phyloP scores from a whole-genome alignment of 208 protist species.

The Lotmaria passim region DNA sequence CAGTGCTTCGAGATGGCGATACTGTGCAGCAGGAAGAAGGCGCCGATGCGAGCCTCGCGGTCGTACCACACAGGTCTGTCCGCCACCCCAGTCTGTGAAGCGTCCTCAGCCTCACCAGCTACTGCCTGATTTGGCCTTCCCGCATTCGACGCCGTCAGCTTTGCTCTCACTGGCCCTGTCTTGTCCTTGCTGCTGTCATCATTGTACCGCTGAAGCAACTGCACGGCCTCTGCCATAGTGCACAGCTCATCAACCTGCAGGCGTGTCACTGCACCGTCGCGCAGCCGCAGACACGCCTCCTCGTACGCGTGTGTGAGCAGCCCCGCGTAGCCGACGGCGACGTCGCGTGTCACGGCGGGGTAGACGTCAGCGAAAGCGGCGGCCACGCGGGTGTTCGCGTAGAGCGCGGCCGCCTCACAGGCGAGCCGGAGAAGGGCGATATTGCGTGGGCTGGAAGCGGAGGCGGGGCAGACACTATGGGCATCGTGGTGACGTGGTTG shows the following conservation, averaged over 20 bases:
- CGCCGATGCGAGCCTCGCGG: slow-evolving; percentile 33
- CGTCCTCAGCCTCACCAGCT: background rate
- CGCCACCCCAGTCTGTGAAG: background rate
- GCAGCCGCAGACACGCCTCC: slow-evolving; percentile 41
- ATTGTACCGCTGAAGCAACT: slow-evolving; percentile 31
- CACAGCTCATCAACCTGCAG: slow-evolving; percentile 60
- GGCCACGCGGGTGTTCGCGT: slow-evolving; percentile 49
- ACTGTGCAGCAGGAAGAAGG: slow-evolving; percentile 56
- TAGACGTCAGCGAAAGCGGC: slow-evolving; percentile 25
- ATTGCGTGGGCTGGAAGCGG: slow-evolving; percentile 4
- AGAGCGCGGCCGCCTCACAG: slow-evolving; percentile 37
- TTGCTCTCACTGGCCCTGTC: background rate
- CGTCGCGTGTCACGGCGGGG: slow-evolving; percentile 13
- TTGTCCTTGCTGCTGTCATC: background rate
- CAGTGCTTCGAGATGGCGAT: slow-evolving; percentile 61
- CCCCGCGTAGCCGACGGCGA: slow-evolving; percentile 34
- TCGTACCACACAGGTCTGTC: background rate
- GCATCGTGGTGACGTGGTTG: background rate
- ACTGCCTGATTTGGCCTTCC: background rate
- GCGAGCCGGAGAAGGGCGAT: slow-evolving; percentile 16
- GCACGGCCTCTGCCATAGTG: slow-evolving; percentile 55
- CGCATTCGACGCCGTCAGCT: background rate
- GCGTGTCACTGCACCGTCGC: slow-evolving; percentile 12
- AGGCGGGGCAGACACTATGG: background rate
- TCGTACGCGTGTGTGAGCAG: slow-evolving; percentile 40